Conservation (phyloP, 164 flowering plant species). For the Liriodendron chinense region DNA sequence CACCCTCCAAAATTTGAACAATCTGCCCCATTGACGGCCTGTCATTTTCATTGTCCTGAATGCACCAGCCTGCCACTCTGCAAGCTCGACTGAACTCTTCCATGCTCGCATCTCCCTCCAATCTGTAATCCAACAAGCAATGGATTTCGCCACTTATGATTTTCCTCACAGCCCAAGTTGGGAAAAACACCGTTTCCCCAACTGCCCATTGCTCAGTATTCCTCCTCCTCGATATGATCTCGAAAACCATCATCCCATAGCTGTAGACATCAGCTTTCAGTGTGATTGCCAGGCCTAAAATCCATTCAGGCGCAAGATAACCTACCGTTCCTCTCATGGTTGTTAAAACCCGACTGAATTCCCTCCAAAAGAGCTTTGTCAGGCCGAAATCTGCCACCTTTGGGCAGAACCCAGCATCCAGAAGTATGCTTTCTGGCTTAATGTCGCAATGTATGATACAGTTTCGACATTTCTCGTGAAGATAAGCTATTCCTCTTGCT, state of each 20-base stretch:
- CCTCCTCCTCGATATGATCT: conserved; percentile 33
- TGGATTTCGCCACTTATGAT: conserved; percentile 13
- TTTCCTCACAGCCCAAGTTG: conserved; percentile 28
- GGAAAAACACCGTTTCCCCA: conserved; percentile 22
- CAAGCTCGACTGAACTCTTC: conserved; percentile 24
- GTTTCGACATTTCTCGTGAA: conserved; percentile 37
- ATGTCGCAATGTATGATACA: conserved; percentile 43
- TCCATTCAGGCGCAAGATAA: conserved; percentile 45
- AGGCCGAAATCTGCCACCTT: conserved; percentile 42
- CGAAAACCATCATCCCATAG: conserved; percentile 41
- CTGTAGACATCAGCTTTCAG: conserved; percentile 40
- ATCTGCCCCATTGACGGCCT: conserved; percentile 43
- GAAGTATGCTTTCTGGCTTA: conserved; percentile 39
- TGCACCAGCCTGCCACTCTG: conserved; percentile 36
- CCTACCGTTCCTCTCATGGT: conserved; percentile 43
- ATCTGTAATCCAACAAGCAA: conserved; percentile 19
- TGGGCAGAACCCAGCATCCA: conserved; percentile 31
- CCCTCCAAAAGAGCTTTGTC: conserved; percentile 34
- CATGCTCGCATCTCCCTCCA: conserved; percentile 24
- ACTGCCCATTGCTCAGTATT: conserved; percentile 20
- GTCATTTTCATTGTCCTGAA: conserved; percentile 31
- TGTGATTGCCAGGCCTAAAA: conserved; percentile 34
- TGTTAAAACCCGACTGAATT: conserved; percentile 36
- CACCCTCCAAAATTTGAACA: conserved; percentile 37
- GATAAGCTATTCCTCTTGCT: conserved; percentile 35